phyloP scores from a whole-genome alignment of 108 stramenopile genomes.

The Nannochloropsis oceanica region DNA sequence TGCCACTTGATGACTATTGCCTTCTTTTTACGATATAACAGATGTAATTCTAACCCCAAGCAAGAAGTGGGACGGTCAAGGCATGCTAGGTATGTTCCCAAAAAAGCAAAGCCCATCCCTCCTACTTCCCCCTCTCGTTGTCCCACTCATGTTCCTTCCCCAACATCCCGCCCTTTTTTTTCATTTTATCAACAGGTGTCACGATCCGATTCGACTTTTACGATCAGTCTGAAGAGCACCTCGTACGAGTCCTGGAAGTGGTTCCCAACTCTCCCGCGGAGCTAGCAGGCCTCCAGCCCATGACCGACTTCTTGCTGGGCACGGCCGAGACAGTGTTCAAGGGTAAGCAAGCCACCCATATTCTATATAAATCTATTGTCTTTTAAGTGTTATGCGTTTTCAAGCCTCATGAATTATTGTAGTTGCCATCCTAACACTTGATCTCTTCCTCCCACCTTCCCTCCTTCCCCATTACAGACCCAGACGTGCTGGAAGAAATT shows the following conservation, averaged over 20 bases:
- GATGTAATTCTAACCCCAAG: slow-evolving; percentile 58
- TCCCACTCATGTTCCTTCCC: background rate
- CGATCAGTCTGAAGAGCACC: slow-evolving; percentile 35
- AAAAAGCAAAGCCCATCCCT: too few species aligned
- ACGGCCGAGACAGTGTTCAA: slow-evolving; percentile 7
- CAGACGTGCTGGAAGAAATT: slow-evolving; percentile 48
- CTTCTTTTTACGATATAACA: background rate
- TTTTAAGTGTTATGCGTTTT: too few species aligned
- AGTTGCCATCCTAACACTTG: too few species aligned
- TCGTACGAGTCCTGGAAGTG: slow-evolving; percentile 21
- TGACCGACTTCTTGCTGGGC: slow-evolving; percentile 40
- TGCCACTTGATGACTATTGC: background rate
- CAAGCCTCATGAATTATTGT: too few species aligned
- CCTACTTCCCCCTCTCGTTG: background rate
- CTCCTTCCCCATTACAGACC: slow-evolving; percentile 8
- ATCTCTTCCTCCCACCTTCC: too few species aligned
- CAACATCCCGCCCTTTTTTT: background rate
- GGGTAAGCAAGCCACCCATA: background rate
- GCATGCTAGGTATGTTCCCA: slow-evolving; percentile 47
- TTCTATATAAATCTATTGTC: too few species aligned
- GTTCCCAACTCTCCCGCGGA: slow-evolving; percentile 29
- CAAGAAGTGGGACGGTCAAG: slow-evolving; percentile 75
- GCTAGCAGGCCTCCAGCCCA: slow-evolving; percentile 33
- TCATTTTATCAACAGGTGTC: slow-evolving; percentile 35
- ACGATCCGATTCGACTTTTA: slow-evolving; percentile 88